A percentile compares a stretch with the other conserved stretches of the same genome.
phyloP scores from a whole-genome alignment of 768 basidiomycete species.

The Inosperma sp. region DNA sequence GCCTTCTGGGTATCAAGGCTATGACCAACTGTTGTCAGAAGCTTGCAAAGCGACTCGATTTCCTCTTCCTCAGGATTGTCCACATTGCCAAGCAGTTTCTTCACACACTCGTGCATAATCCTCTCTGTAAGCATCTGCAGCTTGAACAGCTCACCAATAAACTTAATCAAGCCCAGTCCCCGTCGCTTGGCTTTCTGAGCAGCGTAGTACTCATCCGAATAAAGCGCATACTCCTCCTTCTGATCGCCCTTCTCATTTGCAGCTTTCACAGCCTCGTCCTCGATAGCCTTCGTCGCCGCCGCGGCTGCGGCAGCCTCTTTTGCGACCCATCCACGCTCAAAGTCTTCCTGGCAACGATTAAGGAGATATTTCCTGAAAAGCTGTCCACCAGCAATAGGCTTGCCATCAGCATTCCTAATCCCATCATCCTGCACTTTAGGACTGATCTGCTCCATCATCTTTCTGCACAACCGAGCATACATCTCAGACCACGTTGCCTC shows the following conservation, averaged over 20 bases:
- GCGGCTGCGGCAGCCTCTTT: conserved; percentile 88
- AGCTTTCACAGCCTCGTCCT: conserved; percentile 77
- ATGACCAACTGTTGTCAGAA: conserved; percentile 83
- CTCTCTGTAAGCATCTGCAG: too few species aligned
- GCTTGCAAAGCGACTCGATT: conserved; percentile 92
- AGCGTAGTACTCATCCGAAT: conserved; percentile 94
- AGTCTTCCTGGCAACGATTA: too few species aligned
- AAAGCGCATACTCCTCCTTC: conserved; percentile 66
- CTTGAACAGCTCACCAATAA: conserved; percentile 98
- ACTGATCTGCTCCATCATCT: conserved; percentile 93
- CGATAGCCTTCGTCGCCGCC: conserved; percentile 77
- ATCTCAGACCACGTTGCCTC: conserved; percentile 95
- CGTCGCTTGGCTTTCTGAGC: conserved; percentile 97
- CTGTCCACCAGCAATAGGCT: conserved; percentile 87
- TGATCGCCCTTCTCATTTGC: conserved; percentile 50
- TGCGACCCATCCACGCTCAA: conserved; percentile 89
- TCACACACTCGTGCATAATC: conserved; percentile 98
- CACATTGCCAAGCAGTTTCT: conserved; percentile 90
- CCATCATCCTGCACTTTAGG: conserved; percentile 85
- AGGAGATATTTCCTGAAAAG: conserved; percentile 96
- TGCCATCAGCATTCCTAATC: too few species aligned
- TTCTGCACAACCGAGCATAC: too few species aligned
- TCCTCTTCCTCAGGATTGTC: conserved; percentile 97
- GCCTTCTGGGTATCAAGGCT: conserved; percentile 79
- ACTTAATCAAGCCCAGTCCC: conserved; percentile 94